These are phyloP conservation scores for Penicillium decumbens DNA, from an alignment of 2,329 filamentous ascomycete genomes.

Conservation along the genomic window DNA sequence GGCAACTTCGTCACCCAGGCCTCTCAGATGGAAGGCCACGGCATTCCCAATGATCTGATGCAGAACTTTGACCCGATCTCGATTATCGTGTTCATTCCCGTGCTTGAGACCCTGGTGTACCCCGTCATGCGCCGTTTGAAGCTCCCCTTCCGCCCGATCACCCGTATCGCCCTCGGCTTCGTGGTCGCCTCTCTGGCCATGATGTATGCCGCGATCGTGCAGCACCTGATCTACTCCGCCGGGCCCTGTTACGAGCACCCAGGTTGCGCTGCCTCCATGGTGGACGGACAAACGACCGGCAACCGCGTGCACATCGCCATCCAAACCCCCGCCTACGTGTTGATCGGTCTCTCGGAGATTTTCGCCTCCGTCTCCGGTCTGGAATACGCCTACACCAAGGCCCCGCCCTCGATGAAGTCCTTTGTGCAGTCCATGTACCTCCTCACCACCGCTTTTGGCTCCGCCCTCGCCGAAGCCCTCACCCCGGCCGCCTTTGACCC, in stretches of 20 bases:
- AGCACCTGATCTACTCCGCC: conserved; percentile 52
- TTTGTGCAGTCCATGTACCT: conserved; percentile 56
- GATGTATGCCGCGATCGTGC: conserved; percentile 57
- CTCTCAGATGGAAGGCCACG: conserved; percentile 58
- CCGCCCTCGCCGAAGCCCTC: conserved; percentile 58
- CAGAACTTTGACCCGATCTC: conserved; percentile 71
- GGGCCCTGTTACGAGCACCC: conserved; percentile 50
- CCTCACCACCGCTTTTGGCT: conserved; percentile 56
- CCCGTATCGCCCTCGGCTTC: conserved; percentile 69
- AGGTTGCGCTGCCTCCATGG: conserved; percentile 29
- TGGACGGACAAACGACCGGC: conserved; percentile 32
- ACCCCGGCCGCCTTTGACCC: conserved; percentile 60
- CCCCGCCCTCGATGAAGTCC: conserved; percentile 63
- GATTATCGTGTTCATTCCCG: conserved; percentile 69
- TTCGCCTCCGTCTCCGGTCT: conserved; percentile 63
- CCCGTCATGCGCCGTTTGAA: conserved; percentile 60
- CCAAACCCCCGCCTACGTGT: conserved; percentile 44
- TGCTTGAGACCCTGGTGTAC: conserved; percentile 66
- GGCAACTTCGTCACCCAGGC: conserved; percentile 64
- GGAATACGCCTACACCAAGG: conserved; percentile 71
- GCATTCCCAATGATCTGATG: conserved; percentile 72
- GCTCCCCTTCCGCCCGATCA: conserved; percentile 68
- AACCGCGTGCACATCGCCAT: conserved; percentile 45
- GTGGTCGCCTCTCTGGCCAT: conserved; percentile 58
- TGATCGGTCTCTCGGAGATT: conserved; percentile 52